Base-by-base conservation (phyloP, 257 asterid species). In the Solanum medicagineum region DNA sequence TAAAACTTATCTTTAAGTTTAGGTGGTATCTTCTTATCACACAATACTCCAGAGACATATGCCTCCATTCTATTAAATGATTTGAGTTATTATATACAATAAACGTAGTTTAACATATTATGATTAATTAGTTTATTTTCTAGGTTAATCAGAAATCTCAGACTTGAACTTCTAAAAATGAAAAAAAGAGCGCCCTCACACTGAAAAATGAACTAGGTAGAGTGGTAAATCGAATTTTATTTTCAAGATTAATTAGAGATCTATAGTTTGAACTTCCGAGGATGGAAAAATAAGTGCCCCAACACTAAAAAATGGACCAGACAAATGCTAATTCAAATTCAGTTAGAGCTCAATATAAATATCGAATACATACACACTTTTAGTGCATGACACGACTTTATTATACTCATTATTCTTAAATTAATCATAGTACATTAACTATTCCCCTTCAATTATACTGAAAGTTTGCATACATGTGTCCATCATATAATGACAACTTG, bases 261-360 rank as follows among this genome's bases (percentile, higher is more conserved):
- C 36, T 32, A 32, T 32, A 32, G 36, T 32, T 32, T 32, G 36
- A 32, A 32, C 36, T 32, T 29, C 1, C 36, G 3, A 32, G 36
- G 3, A 32, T 32, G 36, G 0, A 32, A 32, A 32, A 32, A 32
- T 0, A 0, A 32, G 36, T 4, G 4, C 36, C 36, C 4, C 36
- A 2, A 32, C 4, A 32, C 36, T 32, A 32, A 32, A 32, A 32
- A 32, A 63, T 63, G 6, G 0, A 6, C 12, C 0, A 0, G 24
- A 1, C 0, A 63, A 6, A 4, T 11, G 5, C 0, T 0, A 26
- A n/a, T 59, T 0, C 1, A 0, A 59, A 63, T 63, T 63, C 2
- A 63, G 1, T 62, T 0, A 0, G 4, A 14, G 6, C 0, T 24
- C 10, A 26, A 6, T 22, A 12, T 0, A 0, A 24, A 13, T 24